Evolutionary conservation across 1,284 basidiomycete genomes (phyloP), one percentile per base, ranked within the genome.

Genomic region (Leccinum solheimii): DNA sequence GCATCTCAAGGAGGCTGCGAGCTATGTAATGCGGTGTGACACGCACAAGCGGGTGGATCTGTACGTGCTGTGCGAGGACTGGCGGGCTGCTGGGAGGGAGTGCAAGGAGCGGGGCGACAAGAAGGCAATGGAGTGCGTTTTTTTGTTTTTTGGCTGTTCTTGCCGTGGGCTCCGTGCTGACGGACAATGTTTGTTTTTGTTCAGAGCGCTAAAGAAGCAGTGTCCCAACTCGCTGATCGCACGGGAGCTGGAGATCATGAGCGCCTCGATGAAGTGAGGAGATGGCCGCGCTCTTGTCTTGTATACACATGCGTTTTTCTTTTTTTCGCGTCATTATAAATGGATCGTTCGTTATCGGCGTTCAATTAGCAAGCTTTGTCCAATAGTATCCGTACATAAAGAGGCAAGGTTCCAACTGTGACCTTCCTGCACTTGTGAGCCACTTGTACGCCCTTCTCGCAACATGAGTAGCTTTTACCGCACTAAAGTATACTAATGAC

Each of bases 31-130:
- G 1, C 86, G 87, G 30, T 97, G 95, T 69, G 95, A 97, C 70
- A 82, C 86, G 0, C 87, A 86, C n/a, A 86, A 85, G 65, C 83
- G 94, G 21, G 86, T 90, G 3, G 94, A 97, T 43, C 77, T 98
- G 48, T 98, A 93, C 69, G 88, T 94, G 13, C 81, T 87, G 62
- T 97, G 94, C 72, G 90, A 89, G 4, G 94, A 96, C 63, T 97
- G 94, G 94, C 83, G 88, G 55, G 80, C 86, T 74, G 95, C 95
- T 0, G 95, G 90, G 2, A 88, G 87, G 73, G 90, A 93, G 66
- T 95, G 92, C 74, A 95, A 93, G 75, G 92, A 95, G 56, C 81
- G 91, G 30, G 86, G 87, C 1, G 93, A 97, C 71, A 92, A 88
- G 73, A 83, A 82, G 10, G 90, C 87, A 66, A 75, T 97, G 19